A percentile compares a stretch with the other conserved stretches of the same genome.
Evolutionary conservation across 495 filamentous ascomycete genomes (phyloP).

Genomic region (Hypoxylon crocopeplum): DNA sequence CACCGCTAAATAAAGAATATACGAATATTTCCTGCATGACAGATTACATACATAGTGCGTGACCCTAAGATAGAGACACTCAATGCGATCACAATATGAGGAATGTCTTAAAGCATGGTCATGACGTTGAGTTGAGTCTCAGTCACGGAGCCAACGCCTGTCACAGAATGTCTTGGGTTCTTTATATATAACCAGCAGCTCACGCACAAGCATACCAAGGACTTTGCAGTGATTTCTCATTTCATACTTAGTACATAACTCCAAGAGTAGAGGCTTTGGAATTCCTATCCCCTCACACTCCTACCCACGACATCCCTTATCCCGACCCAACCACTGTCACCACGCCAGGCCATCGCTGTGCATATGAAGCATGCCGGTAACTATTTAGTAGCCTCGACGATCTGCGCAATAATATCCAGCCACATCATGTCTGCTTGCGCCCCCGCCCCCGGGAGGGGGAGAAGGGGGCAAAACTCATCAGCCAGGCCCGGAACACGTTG

Average conservation of each 20-base stretch:
- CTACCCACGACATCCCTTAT: too few relatives aligned
- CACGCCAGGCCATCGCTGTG: too few relatives aligned
- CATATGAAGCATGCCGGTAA: too few relatives aligned
- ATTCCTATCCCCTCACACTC: too few relatives aligned
- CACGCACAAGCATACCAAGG: background rate
- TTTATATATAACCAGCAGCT: background rate
- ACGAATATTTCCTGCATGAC: too few relatives aligned
- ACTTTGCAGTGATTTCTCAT: background rate
- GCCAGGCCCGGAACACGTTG: conserved; percentile 16
- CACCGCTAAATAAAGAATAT: too few relatives aligned
- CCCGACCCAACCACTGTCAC: too few relatives aligned
- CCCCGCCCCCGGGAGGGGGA: background rate
- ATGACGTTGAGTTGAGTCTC: conserved; percentile 8
- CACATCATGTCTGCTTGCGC: conserved; percentile 11
- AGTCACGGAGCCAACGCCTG: background rate
- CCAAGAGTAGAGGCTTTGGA: too few relatives aligned
- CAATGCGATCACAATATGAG: background rate
- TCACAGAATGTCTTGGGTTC: conserved; percentile 15
- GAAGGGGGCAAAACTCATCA: conserved; percentile 11
- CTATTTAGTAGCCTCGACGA: too few relatives aligned
- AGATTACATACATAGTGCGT: too few relatives aligned
- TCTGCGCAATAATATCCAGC: too few relatives aligned
- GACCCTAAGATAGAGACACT: background rate
- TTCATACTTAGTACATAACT: too few relatives aligned
- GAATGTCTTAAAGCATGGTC: conserved; percentile 9